These are phyloP conservation scores for Gymnopilus junonius DNA, from an alignment of 768 basidiomycete species.

Conservation along the genomic window DNA sequence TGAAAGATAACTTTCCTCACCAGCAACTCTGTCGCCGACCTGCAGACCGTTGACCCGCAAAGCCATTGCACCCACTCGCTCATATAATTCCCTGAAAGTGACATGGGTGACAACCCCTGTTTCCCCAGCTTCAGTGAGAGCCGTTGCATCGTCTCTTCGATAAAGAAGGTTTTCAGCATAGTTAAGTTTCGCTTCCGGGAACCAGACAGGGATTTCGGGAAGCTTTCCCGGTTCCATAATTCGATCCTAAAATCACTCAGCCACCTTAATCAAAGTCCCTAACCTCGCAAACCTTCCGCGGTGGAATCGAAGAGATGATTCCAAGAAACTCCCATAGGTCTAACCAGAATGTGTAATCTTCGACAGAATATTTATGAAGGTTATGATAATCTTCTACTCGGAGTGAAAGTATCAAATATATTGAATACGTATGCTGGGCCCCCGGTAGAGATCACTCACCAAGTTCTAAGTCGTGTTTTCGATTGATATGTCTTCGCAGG, in stretches of 20 bases:
- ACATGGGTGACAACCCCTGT: constrained; percentile 51
- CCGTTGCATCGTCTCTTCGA: constrained; percentile 61
- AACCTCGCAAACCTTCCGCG: constrained; percentile 42
- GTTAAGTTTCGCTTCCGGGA: constrained; percentile 67
- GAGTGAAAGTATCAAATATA: neutral
- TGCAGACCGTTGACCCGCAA: constrained; percentile 59
- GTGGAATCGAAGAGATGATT: constrained; percentile 64
- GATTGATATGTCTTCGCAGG: constrained; percentile 63
- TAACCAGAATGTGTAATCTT: constrained; percentile 69
- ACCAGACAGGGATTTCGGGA: constrained; percentile 69
- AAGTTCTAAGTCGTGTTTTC: constrained; percentile 62
- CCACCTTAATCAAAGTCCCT: neutral
- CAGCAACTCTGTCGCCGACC: constrained; percentile 70
- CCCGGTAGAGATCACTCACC: constrained; percentile 36
- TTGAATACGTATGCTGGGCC: neutral
- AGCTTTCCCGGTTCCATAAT: constrained; percentile 51
- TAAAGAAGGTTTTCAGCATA: constrained; percentile 75
- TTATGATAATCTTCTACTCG: constrained; percentile 64
- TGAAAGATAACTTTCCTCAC: constrained; percentile 33
- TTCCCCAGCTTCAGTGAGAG: constrained; percentile 63
- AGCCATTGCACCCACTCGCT: constrained; percentile 58
- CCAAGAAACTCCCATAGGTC: constrained; percentile 71
- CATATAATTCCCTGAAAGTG: constrained; percentile 57
- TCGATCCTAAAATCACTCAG: constrained; percentile 27
- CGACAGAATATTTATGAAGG: constrained; percentile 70